Conservation (phyloP, 23 red algal genomes). For the Gracilariopsis chorda region DNA sequence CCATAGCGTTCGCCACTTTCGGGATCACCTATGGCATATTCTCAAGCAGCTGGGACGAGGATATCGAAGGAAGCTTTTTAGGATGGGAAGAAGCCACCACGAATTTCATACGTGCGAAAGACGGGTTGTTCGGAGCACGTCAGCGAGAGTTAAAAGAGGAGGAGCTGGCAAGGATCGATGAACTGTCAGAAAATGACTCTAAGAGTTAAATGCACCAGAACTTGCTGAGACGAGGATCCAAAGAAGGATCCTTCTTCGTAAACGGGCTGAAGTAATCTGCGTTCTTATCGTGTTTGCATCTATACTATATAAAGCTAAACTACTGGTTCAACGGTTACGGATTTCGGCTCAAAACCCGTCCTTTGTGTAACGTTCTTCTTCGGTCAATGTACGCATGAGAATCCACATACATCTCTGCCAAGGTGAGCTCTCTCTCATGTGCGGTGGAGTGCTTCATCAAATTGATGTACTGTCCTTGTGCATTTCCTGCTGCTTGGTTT, state of each 20-base stretch:
- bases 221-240: too few species aligned
- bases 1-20: slow-evolving; percentile 59
- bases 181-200: neutral
- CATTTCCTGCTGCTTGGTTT: neutral
- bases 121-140: slow-evolving; percentile 64
- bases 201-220: neutral
- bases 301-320: too few species aligned
- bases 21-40: slow-evolving; percentile 90
- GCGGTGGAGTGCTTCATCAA: neutral
- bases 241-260: too few species aligned
- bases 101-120: slow-evolving; percentile 65
- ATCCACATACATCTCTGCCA: neutral
- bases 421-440: neutral
- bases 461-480: neutral
- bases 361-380: neutral
- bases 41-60: slow-evolving; percentile 73
- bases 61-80: slow-evolving; percentile 42
- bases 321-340: too few species aligned
- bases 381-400: neutral
- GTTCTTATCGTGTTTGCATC: too few species aligned
- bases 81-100: slow-evolving; percentile 53
- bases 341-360: too few species aligned
- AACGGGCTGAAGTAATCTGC: too few species aligned
- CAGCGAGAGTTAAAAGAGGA: slow-evolving; percentile 51
- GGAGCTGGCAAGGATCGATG: slow-evolving; percentile 22